These are phyloP conservation scores for Eryngium alpinum DNA, from an alignment of 140 eudicot species.

Conservation along the genomic window DNA sequence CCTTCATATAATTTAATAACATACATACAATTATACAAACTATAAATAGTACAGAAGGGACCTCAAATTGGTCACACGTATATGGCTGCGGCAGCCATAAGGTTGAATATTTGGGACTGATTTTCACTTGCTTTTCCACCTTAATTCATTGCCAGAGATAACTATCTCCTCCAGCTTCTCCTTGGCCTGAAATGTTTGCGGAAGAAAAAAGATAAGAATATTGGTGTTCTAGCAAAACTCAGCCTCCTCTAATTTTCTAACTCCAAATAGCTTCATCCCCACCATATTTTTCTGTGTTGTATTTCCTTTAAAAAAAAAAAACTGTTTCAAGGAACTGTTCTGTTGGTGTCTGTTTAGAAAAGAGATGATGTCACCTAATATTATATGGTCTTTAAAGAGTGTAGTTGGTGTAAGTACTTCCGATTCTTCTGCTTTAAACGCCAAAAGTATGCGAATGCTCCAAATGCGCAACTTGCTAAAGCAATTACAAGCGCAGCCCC, in stretches of 20 bases:
- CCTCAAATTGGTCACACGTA: constrained; percentile 27
- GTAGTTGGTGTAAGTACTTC: constrained; percentile 80
- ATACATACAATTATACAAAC: constrained; percentile 10
- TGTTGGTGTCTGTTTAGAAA: constrained; percentile 15
- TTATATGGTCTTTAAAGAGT: constrained; percentile 69
- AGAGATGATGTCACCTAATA: constrained; percentile 25
- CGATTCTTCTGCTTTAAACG: constrained; percentile 89
- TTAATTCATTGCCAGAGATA: not conserved
- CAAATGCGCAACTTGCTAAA: constrained; percentile 93
- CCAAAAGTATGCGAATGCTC: constrained; percentile 92
- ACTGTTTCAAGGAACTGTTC: not conserved
- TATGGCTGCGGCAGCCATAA: not conserved
- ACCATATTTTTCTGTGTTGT: not conserved
- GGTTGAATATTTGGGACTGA: not conserved
- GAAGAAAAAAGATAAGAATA: constrained; percentile 32
- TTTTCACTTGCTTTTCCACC: constrained; percentile 26
- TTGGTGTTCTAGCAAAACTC: constrained; percentile 24
- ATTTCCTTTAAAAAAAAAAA: not conserved
- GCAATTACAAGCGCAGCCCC: constrained; percentile 94
- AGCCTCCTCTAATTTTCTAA: constrained; percentile 4
- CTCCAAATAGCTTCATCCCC: not conserved
- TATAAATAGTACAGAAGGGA: constrained; percentile 24
- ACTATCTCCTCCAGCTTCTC: constrained; percentile 65
- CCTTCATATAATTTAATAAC: not conserved
- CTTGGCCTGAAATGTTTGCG: constrained; percentile 68